Base-by-base conservation (phyloP, 768 basidiomycete species). In the Russula griseocarnosa region DNA sequence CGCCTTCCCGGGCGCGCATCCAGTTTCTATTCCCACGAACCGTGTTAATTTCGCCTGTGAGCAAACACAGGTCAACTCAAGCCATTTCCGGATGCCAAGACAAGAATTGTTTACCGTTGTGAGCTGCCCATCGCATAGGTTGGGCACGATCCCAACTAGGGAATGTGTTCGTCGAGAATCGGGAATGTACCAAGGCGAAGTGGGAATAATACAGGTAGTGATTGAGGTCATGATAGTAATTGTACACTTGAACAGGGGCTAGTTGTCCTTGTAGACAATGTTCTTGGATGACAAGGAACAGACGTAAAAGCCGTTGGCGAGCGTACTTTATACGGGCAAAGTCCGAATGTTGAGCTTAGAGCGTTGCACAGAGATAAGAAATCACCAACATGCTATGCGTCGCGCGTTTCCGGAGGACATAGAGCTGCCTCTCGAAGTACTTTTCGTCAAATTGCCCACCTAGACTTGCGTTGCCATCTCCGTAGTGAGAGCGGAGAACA, bases 61-160 rank as follows among this genome's bases (percentile, higher is more conserved):
- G 60, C 60, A 57, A 63, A 53, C 22, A 51, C 22, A 47, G 28
- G 32, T 53, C 32, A 61, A 66, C 71, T 30, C 71, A 69, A 3
- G 49, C 32, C 20, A 69, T 71, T 72, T 70, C 70, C 70, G 65
- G 58, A 56, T 54, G 22, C 47, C 38, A 52, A 42, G 46, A 63
- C 42, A 62, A 61, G 67, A 69, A 60, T 40, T 70, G 79, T 81
- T 69, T 74, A 92, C 97, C 97, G 73, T 98, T 99, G 78, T 99
- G 97, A 69, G 97, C 97, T 38, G 94, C 95, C 88, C 90, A 92
- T 77, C 97, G 82, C 86, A 98, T 83, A 49, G 96, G 97, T 75
- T 98, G 97, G 57, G 97, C 97, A 73, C 96, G 87, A 75, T 98
- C 96, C 96, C 96, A 98, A 67, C 94, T 96, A 5, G 96, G 96